These are phyloP conservation scores for Cordyceps farinosa DNA, from an alignment of 2,329 filamentous ascomycete genomes.

Conservation along the genomic window DNA sequence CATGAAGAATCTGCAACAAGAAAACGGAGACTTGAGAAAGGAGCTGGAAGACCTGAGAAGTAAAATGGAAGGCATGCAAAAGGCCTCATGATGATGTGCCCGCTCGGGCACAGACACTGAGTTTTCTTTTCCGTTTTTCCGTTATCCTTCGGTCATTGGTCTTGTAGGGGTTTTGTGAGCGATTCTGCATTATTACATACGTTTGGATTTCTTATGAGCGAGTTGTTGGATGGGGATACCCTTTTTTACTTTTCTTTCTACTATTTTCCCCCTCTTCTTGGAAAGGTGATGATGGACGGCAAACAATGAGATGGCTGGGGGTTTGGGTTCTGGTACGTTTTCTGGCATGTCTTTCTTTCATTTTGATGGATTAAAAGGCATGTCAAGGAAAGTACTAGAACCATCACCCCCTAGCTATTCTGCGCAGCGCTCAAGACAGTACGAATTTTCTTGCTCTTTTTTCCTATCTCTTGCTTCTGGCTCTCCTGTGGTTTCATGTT, in stretches of 20 bases:
- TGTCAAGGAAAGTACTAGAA: too few relatives aligned
- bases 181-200: conserved; percentile 10
- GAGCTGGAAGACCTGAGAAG: conserved; percentile 43
- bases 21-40: conserved; percentile 65
- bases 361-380: too few relatives aligned
- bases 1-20: conserved; percentile 78
- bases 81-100: conserved; percentile 8
- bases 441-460: too few relatives aligned
- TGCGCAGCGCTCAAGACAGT: too few relatives aligned
- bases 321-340: not conserved
- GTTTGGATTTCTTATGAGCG: not conserved
- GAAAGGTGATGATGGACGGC: not conserved
- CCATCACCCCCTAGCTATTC: too few relatives aligned
- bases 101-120: not conserved
- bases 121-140: not conserved
- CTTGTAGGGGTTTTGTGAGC: not conserved
- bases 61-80: conserved; percentile 28
- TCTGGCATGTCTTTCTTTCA: not conserved
- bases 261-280: not conserved
- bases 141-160: not conserved
- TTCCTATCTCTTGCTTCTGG: too few relatives aligned
- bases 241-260: not conserved
- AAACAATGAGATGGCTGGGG: not conserved
- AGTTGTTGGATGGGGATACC: conserved; percentile 15
- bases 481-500: too few relatives aligned